Base-by-base conservation (phyloP, 192 early-diverging fungal species). In the Umbelopsis ramanniana region DNA sequence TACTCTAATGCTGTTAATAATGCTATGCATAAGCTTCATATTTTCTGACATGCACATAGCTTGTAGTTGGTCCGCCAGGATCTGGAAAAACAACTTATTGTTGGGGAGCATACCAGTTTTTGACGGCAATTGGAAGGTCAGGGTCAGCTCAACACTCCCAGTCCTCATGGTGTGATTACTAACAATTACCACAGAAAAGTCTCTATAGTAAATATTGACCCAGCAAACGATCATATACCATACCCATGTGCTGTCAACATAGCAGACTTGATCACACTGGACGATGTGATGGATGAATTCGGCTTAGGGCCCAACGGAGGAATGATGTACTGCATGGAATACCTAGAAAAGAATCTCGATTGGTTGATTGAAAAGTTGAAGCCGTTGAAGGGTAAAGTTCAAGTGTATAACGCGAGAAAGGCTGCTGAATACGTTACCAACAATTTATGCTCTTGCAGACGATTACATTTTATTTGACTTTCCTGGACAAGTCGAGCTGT, bases 21-120 rank as follows among this genome's bases (percentile, higher is more conserved):
- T 0, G 0, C 12, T 0, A 17, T 63, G 33, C 33, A 4, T 15
- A 0, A 63, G 26, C 33, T 35, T 63, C 8, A 22, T 29, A 0
- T 35, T 17, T 45, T 26, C 37, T 76, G 47, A 50, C 46, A 11
- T 53, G 38, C 35, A 54, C 37, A 24, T 87, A 97, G 88, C 81
- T 98, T 21, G 95, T 97, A 19, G 93, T 98, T 80, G 97, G 97
- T 3, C 95, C 96, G 45, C 93, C 95, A 24, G 95, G 96, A 19
- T 93, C 91, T 45, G 96, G 96, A n/a, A 97, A 97, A 80, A 95
- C 95, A 15, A 97, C 97, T 1, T 98, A 95, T 79, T 99, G 96
- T 79, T 80, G 86, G 70, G 95, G 96, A 8, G 89, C 97, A 78
- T 87, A 95, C 67, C 92, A 95, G 75, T 96, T 96, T 71, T 81